Evolutionary conservation across 2,329 filamentous ascomycete genomes (phyloP).

Genomic region (Eutypa lata): DNA sequence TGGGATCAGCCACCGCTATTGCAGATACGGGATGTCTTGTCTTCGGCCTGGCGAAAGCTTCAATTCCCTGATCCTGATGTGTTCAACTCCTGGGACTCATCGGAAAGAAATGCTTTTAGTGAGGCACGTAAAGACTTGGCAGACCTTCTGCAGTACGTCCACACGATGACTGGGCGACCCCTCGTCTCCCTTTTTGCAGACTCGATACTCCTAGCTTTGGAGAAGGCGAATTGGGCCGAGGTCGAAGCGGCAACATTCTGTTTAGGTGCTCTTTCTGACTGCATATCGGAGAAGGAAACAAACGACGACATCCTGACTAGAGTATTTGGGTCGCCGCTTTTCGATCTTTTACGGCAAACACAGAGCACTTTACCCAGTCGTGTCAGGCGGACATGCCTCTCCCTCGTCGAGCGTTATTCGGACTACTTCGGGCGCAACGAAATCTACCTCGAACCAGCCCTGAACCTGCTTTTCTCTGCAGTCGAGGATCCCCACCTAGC

Average conservation of each 20-base stretch:
- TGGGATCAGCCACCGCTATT: constrained; percentile 60
- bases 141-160: constrained; percentile 72
- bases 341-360: constrained; percentile 50
- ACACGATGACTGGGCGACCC: constrained; percentile 54
- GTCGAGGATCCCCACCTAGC: constrained; percentile 61
- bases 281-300: constrained; percentile 53
- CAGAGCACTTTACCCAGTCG: constrained; percentile 55
- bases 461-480: constrained; percentile 72
- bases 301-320: constrained; percentile 57
- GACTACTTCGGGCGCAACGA: constrained; percentile 73
- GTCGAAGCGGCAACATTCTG: constrained; percentile 62
- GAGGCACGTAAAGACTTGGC: constrained; percentile 76
- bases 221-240: constrained; percentile 51
- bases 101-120: constrained; percentile 63
- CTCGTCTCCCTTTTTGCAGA: constrained; percentile 57
- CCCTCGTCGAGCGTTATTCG: constrained; percentile 68
- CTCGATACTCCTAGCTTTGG: constrained; percentile 48
- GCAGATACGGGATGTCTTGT: constrained; percentile 62
- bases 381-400: constrained; percentile 65
- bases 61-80: constrained; percentile 59
- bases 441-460: constrained; percentile 62
- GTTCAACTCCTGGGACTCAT: constrained; percentile 66
- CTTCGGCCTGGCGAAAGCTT: constrained; percentile 66
- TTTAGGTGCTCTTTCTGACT: constrained; percentile 65
- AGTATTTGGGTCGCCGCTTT: constrained; percentile 60